Base-by-base conservation (phyloP, 202 grass and related monocot genomes). In the Digitaria exilis region DNA sequence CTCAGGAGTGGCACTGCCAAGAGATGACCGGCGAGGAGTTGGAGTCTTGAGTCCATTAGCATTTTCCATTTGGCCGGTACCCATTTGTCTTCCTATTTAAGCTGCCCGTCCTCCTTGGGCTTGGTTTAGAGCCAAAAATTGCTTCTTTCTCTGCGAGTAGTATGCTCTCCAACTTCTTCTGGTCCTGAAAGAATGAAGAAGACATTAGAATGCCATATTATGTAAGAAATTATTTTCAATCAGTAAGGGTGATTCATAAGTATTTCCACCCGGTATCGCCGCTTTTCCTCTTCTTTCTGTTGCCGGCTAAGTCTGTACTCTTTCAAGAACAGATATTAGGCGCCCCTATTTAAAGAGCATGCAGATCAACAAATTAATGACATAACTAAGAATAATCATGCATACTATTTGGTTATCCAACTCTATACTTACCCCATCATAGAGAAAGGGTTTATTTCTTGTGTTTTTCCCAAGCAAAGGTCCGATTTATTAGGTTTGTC, bases 391-490 rank as follows among this genome's bases (percentile, higher is more conserved):
- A 69, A 45, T 28, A 21, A 56, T 2, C 28, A n/a, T 25, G 22
- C 52, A 26, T 11, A 59, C 60, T 80, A 22, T 54, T n/a, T 74
- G 52, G 3, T 48, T 18, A 78, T 69, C 44, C 50, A 71, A 79
- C 45, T 72, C 5, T 42, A 50, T 45, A 74, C 81, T 77, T 87
- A 96, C 96, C 87, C 96, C 93, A 82, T 99, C 91, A 67, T 99
- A 99, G 80, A 96, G 86, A 73, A 99, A 99, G 15, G 83, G 89
- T 31, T 86, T 99, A 37, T 86, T 96, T 76, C 88, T 90, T 75
- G 90, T 86, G 69, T 94, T 88, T n/a, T 90, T 99, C 96, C 96
- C 96, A 99, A 71, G 85, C 84, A 69, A 98, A 92, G 12, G 96
- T 99, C 37, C 56, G 81, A 21, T 87, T 83, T 77, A 94, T 96